Base-by-base conservation (phyloP, 2,329 filamentous ascomycete species). In the Zymoseptoria tritici region DNA sequence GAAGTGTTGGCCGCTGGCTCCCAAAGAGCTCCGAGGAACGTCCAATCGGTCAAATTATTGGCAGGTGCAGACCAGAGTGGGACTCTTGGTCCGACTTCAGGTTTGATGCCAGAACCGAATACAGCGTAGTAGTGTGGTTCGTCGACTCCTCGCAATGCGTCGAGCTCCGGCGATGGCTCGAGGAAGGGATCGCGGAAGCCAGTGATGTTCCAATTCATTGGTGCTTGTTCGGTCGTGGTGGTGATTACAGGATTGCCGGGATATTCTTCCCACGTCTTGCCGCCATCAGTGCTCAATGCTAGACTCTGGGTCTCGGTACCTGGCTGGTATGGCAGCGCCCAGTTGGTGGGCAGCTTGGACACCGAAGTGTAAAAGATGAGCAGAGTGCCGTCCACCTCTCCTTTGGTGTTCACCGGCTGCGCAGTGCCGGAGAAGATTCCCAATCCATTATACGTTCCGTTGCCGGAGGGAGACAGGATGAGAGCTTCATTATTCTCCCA, bases 351-450 rank as follows among this genome's bases (percentile, higher is more conserved):
- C 1, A 80, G 70, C 7, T 75, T 66, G 6, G 73, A 74, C 3
- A 79, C 77, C 2, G 76, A 77, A 2, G 79, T 81, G 68, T 81
- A 81, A 60, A 80, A 76, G 13, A 74, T 66, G 11, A 78, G 71
- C 2, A 80, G 72, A 5, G 77, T 77, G 49, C 77, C 78, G 61
- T 80, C 74, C 49, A 73, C 66, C 59, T 79, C 74, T 31, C 79
- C 80, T 3, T 75, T 64, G 0, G 79, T 68, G 11, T 80, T 81
- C 7, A 80, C 77, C 1, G 81, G 77, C 61, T 78, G 76, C 3
- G 76, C 74, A 46, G 78, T 80, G 3, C 81, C 81, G 4, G 77
- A 80, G 67, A 83, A 83, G 31, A 82, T 78, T 0, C 81, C 80
- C 11, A 81, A 72, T 1, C 77, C 73, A 59, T 83, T 78, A 65